Evolutionary conservation across 257 asterid species (phyloP).

Genomic region (Solanum sitiens): DNA sequence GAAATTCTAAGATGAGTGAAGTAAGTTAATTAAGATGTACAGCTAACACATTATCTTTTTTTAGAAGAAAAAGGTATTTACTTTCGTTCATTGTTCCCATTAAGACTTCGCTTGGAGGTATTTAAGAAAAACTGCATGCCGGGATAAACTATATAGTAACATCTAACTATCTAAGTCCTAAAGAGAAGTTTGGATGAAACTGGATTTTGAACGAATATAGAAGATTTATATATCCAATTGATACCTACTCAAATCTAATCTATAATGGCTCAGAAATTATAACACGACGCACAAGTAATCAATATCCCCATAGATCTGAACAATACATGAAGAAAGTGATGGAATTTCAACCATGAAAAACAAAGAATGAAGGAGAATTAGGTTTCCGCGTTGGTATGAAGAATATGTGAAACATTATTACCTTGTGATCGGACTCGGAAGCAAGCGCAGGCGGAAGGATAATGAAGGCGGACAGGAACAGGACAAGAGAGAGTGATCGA

Average conservation of each 20-base stretch:
- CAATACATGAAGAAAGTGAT: neutral
- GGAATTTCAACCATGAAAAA: neutral
- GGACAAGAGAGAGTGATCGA: neutral
- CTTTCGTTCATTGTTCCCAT: neutral
- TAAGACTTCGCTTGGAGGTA: neutral
- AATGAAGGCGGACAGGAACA: neutral
- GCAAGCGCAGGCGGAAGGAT: slow-evolving; percentile 6
- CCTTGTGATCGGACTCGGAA: slow-evolving; percentile 21
- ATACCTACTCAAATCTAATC: neutral
- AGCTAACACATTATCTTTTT: neutral
- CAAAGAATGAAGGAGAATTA: neutral
- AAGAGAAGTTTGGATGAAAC: neutral
- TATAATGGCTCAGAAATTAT: neutral
- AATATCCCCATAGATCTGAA: neutral
- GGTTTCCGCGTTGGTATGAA: neutral
- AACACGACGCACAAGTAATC: neutral
- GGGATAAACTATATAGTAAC: neutral
- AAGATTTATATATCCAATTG: neutral
- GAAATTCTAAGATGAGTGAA: neutral
- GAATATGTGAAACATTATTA: neutral
- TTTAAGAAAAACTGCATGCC: neutral
- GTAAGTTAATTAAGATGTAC: neutral
- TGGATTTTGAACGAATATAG: neutral
- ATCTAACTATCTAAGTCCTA: neutral
- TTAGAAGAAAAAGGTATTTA: neutral